These are phyloP conservation scores for Acanthamoeba lenticulata DNA, from an alignment of 208 protist genomes.

Conservation along the genomic window DNA sequence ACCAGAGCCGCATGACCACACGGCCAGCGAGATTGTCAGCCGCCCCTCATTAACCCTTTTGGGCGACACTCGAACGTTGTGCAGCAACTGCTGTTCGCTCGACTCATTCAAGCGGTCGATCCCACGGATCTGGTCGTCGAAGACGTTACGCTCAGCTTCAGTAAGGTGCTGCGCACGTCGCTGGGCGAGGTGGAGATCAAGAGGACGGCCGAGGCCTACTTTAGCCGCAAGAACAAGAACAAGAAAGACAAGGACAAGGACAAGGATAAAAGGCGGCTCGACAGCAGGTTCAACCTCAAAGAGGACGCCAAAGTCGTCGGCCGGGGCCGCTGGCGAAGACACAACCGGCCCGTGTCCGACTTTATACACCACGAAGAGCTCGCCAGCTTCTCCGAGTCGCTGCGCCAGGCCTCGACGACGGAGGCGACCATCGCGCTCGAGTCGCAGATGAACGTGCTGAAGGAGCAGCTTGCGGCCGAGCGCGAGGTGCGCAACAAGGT, in stretches of 20 bases:
- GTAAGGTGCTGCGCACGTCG: neutral
- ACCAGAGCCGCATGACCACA: neutral
- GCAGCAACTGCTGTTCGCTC: neutral
- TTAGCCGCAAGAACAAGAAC: neutral
- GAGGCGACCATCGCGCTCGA: neutral
- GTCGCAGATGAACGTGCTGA: neutral
- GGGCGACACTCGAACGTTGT: neutral
- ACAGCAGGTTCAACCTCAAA: neutral
- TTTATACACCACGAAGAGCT: neutral
- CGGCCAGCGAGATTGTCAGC: neutral
- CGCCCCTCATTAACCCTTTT: no score
- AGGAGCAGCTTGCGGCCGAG: neutral
- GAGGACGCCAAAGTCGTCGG: conserved; percentile 13
- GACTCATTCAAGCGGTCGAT: neutral
- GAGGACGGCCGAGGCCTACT: neutral
- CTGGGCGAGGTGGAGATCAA: neutral
- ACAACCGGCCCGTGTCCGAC: neutral
- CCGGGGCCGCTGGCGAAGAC: conserved; percentile 1
- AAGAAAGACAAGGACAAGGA: neutral
- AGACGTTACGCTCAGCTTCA: neutral
- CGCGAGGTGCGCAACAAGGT: conserved; percentile 22
- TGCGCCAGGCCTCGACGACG: neutral
- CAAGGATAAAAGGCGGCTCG: neutral
- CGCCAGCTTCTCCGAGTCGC: neutral
- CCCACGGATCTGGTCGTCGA: neutral